Evolutionary conservation across 2,329 filamentous ascomycete genomes (phyloP), one percentile per base, ranked within the genome.

Genomic region (Scortechinia acanthostroma): DNA sequence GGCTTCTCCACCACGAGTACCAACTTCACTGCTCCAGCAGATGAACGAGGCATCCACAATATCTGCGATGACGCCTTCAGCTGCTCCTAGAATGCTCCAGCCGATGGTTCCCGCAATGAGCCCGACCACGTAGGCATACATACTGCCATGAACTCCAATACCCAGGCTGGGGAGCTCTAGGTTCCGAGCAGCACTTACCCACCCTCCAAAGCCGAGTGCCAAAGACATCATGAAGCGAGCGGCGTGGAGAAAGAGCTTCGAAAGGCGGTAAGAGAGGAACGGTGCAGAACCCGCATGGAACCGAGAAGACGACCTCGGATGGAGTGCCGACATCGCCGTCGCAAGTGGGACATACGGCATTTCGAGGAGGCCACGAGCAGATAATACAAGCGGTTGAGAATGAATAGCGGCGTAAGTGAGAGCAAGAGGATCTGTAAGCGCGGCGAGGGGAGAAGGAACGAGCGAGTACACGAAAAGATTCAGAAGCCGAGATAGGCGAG

Each of bases 331-430:
- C 10, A n/a, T 10, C 6, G 35, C 20, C 13, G 35, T 40, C 4
- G 67, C 68, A 2, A 69, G 60, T 4, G 73, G 69, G 46, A 83
- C 68, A 53, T 78, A 75, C 40, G 70, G 64, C 58, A 84, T 68
- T 47, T 77, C 73, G 16, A 69, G 69, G 4, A 83, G 61, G 2
- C 72, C 73, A 33, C 74, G 69, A 3, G 77, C 75, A 21, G 78
- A 76, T 48, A 71, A 65, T n/a, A 64, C 61, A 35, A 84, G 68
- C 4, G 78, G 74, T 47, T 80, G 71, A 40, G 76, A 79, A 55
- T 83, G 79, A 45, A 84, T 80, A 1, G 79, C 77, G 22, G 76
- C 76, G 54, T 83, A 83, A 16, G 79, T 83, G 37, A 84, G 66
- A 1, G 78, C 74, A 43, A 84, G 69, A 4, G 80, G 77, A 50